Conservation (phyloP, 179 eudicot species). For the Beta macrorhiza region DNA sequence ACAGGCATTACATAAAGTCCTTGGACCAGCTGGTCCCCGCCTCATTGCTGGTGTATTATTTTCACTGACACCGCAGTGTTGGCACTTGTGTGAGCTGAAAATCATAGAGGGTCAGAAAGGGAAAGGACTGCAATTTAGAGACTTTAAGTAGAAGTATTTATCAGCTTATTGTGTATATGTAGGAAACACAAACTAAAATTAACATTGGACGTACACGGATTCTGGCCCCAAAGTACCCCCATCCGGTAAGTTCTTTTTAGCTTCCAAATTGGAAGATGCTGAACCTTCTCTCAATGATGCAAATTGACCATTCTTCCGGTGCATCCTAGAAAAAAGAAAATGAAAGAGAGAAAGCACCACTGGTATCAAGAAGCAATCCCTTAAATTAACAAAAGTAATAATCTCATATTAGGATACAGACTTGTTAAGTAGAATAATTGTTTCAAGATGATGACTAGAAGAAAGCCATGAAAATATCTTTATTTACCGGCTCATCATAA, state of each 20-base stretch:
- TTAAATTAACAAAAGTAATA: neutral
- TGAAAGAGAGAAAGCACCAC: neutral
- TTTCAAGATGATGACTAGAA: neutral
- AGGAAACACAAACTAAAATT: neutral
- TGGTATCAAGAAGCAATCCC: neutral
- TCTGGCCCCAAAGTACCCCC: constrained; percentile 47
- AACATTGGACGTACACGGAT: constrained; percentile 46
- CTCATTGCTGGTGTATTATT: constrained; percentile 87
- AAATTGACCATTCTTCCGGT: constrained; percentile 77
- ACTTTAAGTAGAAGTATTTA: neutral
- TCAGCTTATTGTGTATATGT: neutral
- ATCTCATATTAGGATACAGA: neutral
- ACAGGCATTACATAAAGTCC: constrained; percentile 90
- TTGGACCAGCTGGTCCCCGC: constrained; percentile 87
- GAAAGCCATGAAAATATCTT: neutral
- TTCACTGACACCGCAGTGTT: constrained; percentile 74
- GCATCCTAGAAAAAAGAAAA: constrained; percentile 35
- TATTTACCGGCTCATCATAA: neutral
- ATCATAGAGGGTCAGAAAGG: neutral
- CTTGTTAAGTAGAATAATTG: neutral
- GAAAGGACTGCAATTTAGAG: neutral
- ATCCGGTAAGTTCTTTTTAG: constrained; percentile 20
- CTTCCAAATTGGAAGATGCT: constrained; percentile 48
- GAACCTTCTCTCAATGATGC: constrained; percentile 63
- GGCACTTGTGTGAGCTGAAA: constrained; percentile 46